Base-by-base conservation (phyloP, 2,329 filamentous ascomycete genomes). In the Beauveria sp. region DNA sequence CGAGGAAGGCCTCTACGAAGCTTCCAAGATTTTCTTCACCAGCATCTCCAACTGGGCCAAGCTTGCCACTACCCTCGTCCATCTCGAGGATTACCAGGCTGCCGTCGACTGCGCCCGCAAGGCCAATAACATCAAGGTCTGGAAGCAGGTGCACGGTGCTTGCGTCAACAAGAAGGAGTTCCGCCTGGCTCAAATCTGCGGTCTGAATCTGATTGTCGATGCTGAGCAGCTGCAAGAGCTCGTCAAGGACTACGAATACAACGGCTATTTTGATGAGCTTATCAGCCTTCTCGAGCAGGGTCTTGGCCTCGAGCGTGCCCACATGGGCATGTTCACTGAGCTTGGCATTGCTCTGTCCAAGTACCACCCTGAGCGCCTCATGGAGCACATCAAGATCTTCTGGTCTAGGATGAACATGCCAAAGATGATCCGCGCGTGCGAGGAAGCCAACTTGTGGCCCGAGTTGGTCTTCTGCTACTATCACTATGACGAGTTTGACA, bases 41-140 rank as follows among this genome's bases (percentile, higher is more conserved):
- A 97, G 91, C 79, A 96, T 99, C 73, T 99, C 94, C 59, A 99
- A 99, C 84, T 99, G 94, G 94, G 93, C 93, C 61, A 99, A 99
- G 81, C 87, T 99, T 69, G 92, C 94, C 16, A 97, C 94, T 12
- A 99, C 94, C 12, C 84, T 97, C 63, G 94, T 99, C n/a, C 92
- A 97, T 74, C 86, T 99, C 7, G 89, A 88, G 66, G 94, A 99
- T 68, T 97, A 99, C 79, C 96, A 99, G 76, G 91, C 91, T 68
- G 94, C 94, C 51, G 94, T 99, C 47, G 94, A 99, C 74, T 97
- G 92, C 70, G 94, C 96, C 28, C 90, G 94, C 73, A 97, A 99
- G 79, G 94, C 94, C 69, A 99, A 97, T 82, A 97, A 91, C 76
- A 92, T 97, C 77, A 97, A 96, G 80, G 94, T 99, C 57, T 99